A percentile compares a stretch with the other conserved stretches of the same genome.
Evolutionary conservation across 305 asterid genomes (phyloP).

Genomic region (Petunia hybrid): DNA sequence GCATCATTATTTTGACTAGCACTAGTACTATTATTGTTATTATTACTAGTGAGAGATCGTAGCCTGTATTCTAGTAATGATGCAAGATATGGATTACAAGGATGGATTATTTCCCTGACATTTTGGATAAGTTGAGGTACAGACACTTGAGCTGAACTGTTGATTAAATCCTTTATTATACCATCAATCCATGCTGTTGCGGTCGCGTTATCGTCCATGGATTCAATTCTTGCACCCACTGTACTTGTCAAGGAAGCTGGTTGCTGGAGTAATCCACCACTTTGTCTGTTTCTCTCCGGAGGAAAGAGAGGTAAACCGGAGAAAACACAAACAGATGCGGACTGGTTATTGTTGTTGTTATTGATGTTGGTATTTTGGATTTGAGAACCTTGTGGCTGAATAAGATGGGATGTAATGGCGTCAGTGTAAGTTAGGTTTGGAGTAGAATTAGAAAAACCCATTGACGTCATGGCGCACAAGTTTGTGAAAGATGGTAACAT

Average conservation of each 20-base stretch:
- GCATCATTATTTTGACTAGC: constrained; percentile 13
- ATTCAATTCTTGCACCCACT: neutral
- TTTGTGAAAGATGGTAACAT: constrained; percentile 50
- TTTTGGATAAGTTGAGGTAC: constrained; percentile 90
- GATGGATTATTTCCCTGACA: constrained; percentile 88
- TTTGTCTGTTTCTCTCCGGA: constrained; percentile 56
- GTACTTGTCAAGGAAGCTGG: constrained; percentile 22
- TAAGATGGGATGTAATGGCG: constrained; percentile 40
- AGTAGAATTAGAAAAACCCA: constrained; percentile 44
- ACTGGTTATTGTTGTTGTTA: constrained; percentile 29
- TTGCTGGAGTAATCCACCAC: constrained; percentile 36
- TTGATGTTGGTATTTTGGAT: neutral
- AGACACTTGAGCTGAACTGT: constrained; percentile 69
- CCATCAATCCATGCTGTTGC: constrained; percentile 90
- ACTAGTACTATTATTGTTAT: neutral
- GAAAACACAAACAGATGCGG: constrained; percentile 74
- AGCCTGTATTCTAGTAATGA: constrained; percentile 77
- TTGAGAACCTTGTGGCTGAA: constrained; percentile 34
- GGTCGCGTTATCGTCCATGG: constrained; percentile 54
- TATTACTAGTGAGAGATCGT: constrained; percentile 61
- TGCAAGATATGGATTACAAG: constrained; percentile 95
- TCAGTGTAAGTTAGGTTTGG: constrained; percentile 43
- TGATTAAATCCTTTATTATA: constrained; percentile 87
- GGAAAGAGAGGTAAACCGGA: constrained; percentile 94
- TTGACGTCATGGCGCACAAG: constrained; percentile 51